Base-by-base conservation (phyloP, 2,329 filamentous ascomycete genomes). In the Botrytis aclada region DNA sequence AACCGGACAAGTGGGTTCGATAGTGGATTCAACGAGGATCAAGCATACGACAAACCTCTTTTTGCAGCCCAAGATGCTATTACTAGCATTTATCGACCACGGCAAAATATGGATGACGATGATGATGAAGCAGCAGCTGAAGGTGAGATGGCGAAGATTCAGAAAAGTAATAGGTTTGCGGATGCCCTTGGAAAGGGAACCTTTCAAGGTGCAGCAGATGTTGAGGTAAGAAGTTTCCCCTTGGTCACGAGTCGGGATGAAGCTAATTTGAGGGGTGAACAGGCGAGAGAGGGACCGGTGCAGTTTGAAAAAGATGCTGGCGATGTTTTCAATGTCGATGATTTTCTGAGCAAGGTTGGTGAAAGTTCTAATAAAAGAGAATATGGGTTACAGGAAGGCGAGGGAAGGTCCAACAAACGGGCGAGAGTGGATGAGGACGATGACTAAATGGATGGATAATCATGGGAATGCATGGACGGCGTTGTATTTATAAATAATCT, bases 1-100 rank as follows among this genome's bases (percentile, higher is more conserved):
- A 98, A 98, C 83, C 94, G 97, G 83, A 92, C 90, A 9, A 95
- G 92, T 78, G 96, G 96, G 0, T 97, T 99, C 81, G 92, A 94
- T 77, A 88, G 90, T 70, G 96, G 95, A 0, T 94, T 98, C 87
- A 99, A 99, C 82, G 96, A 99, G 82, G 96, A 99, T 82, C 96
- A 99, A 80, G 90, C 91, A 0, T 99, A 98, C 84, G 96, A 98
- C 82, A 98, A 98, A 83, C 96, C 96, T 32, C 85, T 99, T 12
- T 99, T 99, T 81, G 95, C 95, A 0, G 95, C 96, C 22, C 94
- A 98, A 81, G 95, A 98, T 80, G 95, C 94, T 14, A 94, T 98
- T 79, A 96, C 89, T 84, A 95, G 91, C 81, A 98, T 99, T 77
- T 99, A 99, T 83, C 88, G 94, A 47, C 94, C 95, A 1, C 88